phyloP scores from a whole-genome alignment of 176 grass and related monocot species.

The Triticum timopheevii region DNA sequence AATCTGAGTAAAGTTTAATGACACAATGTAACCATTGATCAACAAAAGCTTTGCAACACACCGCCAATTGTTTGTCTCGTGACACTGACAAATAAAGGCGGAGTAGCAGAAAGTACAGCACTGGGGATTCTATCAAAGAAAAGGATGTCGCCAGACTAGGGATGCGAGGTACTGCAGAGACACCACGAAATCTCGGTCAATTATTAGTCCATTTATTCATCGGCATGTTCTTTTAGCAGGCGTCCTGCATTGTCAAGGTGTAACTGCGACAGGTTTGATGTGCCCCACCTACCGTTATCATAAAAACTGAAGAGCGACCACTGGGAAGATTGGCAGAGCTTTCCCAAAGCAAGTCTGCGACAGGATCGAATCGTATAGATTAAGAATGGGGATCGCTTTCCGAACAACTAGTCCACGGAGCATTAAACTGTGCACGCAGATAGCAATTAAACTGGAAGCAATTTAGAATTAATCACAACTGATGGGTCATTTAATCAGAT shows the following conservation, averaged over 20 bases:
- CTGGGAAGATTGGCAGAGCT: not conserved
- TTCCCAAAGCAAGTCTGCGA: not conserved
- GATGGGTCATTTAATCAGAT: not conserved
- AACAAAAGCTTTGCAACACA: not conserved
- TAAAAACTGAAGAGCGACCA: slow-evolving; percentile 7
- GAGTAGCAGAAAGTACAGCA: not conserved
- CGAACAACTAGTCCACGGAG: not conserved
- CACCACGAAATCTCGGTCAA: slow-evolving; percentile 2
- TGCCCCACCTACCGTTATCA: slow-evolving; percentile 18
- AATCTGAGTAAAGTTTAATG: not conserved
- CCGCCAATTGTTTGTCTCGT: not conserved
- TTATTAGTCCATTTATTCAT: slow-evolving; percentile 32
- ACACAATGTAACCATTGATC: not conserved
- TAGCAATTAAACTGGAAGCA: not conserved
- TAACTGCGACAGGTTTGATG: slow-evolving; percentile 17
- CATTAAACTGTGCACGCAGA: not conserved
- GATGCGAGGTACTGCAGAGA: not conserved
- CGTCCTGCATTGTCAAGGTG: not conserved
- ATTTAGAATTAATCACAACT: not conserved
- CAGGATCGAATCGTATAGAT: not conserved
- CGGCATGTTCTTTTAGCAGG: not conserved
- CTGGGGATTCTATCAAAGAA: not conserved
- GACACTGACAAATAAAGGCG: not conserved
- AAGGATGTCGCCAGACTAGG: not conserved
- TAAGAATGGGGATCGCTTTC: slow-evolving; percentile 16